Percentiles rank a stretch among this genome's conserved stretches.
Evolutionary conservation across 441 rosid species (phyloP).

Genomic region (Populus hybrid): DNA sequence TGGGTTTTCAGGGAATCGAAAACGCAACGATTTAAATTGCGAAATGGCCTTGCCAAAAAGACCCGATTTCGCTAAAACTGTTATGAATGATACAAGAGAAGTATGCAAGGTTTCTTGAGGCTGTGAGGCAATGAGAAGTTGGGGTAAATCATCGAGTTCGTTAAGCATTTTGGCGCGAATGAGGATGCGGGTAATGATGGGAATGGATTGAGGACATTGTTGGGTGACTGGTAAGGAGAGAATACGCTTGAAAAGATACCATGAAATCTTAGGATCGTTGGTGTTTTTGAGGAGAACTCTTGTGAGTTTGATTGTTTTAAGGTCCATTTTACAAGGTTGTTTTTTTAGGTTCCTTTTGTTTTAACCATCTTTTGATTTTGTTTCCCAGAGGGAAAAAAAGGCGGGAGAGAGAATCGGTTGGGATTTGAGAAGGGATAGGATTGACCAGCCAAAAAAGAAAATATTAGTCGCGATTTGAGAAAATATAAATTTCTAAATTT

Average conservation of each 20-base stretch:
- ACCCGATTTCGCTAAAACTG: conserved; percentile 51
- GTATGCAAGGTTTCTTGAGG: conserved; percentile 21
- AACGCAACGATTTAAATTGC: conserved; percentile 56
- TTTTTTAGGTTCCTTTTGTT: neutral
- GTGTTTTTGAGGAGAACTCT: conserved; percentile 4
- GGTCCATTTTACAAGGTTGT: neutral
- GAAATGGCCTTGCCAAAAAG: conserved; percentile 51
- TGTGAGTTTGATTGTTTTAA: neutral
- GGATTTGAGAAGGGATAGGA: neutral
- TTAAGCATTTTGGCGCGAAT: conserved; percentile 54
- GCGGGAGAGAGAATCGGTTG: neutral
- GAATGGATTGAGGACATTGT: conserved; percentile 32
- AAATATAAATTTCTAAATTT: neutral
- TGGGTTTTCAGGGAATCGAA: conserved; percentile 42
- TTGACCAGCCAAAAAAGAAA: neutral
- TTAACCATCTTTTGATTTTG: neutral
- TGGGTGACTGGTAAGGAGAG: conserved; percentile 39
- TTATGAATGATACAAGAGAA: conserved; percentile 45
- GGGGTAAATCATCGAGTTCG: conserved; percentile 64
- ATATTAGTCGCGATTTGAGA: neutral
- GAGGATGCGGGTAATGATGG: conserved; percentile 64
- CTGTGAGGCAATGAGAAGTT: conserved; percentile 41
- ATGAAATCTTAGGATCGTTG: conserved; percentile 74
- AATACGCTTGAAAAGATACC: conserved; percentile 80
- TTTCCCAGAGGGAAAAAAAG: neutral